Conservation (phyloP, 371 early-diverging fungal species). For the Smittium mucronatum region DNA sequence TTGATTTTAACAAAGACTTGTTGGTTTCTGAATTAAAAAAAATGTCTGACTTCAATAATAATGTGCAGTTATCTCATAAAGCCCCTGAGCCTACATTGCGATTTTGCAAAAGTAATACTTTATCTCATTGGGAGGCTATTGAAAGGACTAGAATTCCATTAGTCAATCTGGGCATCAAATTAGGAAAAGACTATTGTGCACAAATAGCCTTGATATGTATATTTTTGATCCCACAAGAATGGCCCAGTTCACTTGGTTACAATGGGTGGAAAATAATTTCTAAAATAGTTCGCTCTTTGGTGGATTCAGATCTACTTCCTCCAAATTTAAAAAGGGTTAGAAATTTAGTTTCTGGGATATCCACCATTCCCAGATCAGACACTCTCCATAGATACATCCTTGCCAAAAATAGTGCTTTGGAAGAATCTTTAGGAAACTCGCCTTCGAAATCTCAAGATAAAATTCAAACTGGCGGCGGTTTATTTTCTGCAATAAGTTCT, state of each 20-base stretch:
- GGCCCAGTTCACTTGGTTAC: conserved; percentile 26
- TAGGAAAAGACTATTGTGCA: conserved; percentile 76
- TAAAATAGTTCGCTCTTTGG: conserved; percentile 15
- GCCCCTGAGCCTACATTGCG: conserved; percentile 45
- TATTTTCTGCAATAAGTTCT: conserved; percentile 31
- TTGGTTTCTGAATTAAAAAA: neutral
- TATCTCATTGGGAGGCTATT: conserved; percentile 53
- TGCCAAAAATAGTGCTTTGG: neutral
- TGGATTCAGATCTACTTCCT: conserved; percentile 23
- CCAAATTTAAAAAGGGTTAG: conserved; percentile 13
- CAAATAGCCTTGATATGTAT: conserved; percentile 77
- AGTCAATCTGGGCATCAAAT: conserved; percentile 56
- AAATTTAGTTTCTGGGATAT: conserved; percentile 49
- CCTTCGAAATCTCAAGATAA: conserved; percentile 65
- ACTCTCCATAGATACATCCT: conserved; percentile 25
- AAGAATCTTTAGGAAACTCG: conserved; percentile 37
- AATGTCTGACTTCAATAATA: conserved; percentile 11
- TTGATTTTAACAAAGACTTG: conserved; percentile 2
- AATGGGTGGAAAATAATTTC: conserved; percentile 54
- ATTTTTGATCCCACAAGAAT: conserved; percentile 38
- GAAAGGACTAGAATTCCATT: conserved; percentile 47
- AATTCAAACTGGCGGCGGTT: conserved; percentile 25
- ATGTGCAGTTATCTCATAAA: conserved; percentile 22
- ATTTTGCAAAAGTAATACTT: conserved; percentile 60
- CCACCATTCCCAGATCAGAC: conserved; percentile 67